Base-by-base conservation (phyloP, 2,329 filamentous ascomycete genomes). In the Tolypocladium capitatum region DNA sequence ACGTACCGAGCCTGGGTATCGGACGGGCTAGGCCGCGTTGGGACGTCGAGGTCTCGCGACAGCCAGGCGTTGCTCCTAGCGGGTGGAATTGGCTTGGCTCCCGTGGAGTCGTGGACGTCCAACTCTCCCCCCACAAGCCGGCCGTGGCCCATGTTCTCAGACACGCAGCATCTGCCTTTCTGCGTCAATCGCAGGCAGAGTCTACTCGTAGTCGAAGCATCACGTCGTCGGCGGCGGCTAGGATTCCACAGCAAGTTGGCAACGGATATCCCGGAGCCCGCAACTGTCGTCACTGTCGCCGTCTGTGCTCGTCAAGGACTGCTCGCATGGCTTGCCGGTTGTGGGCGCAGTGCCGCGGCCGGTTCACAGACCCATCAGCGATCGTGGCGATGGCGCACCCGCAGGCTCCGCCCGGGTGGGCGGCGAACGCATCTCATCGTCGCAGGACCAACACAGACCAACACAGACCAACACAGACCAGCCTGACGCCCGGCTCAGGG, bases 1-100 rank as follows among this genome's bases (percentile, higher is more conserved):
- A 32, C 34, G 28, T 24, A 34, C 21, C 28, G 28, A 28, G 48
- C 48, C 51, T 43, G 52, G 52, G 52, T 53, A 49, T 54, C 52
- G 52, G 52, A 54, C 46, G 18, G 45, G 48, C 52, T 54, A 54
- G 45, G 13, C 51, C 45, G 8, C 18, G 49, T 48, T 11, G 21
- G 46, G 48, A 24, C 33, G 27, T 3, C 18, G 8, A 32, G 6
- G 32, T 46, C 16, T 40, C 7, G 35, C 45, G 48, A 45, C 43
- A 35, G 46, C 32, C 33, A 40, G 36, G 4, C 24, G 38, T 7
- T n/a, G n/a, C n/a, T n/a, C n/a, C n/a, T n/a, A n/a, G n/a, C n/a
- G n/a, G n/a, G n/a, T n/a, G n/a, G n/a, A n/a, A n/a, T n/a, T n/a
- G n/a, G n/a, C n/a, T n/a, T n/a, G n/a, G n/a, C n/a, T n/a, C n/a